Conservation (phyloP, 306 rosid species). For the Corylus avellana region DNA sequence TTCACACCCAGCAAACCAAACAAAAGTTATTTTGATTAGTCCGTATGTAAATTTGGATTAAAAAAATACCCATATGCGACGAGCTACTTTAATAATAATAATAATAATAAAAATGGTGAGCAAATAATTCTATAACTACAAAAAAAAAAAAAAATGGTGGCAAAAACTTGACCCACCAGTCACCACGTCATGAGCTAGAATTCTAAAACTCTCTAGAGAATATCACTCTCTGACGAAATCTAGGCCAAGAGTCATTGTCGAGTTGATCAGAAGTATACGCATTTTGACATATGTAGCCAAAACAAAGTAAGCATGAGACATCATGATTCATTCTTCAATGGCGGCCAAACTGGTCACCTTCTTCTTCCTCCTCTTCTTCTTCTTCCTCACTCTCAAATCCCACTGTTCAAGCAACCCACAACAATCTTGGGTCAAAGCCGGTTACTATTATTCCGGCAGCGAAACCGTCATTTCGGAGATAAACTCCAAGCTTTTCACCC, state of each 20-base stretch:
- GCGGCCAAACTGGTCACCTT: slow-evolving; percentile 9
- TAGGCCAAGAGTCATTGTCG: neutral
- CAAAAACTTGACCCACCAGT: too few relatives aligned
- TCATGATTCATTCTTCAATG: slow-evolving; percentile 18
- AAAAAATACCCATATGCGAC: too few relatives aligned
- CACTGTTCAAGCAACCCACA: slow-evolving; percentile 7
- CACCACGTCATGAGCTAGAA: neutral
- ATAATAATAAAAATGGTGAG: too few relatives aligned
- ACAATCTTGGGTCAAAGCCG: slow-evolving; percentile 28
- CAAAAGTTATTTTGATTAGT: too few relatives aligned
- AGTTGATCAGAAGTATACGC: neutral
- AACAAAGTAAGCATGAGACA: too few relatives aligned
- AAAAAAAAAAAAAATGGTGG: neutral
- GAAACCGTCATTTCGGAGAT: slow-evolving; percentile 13
- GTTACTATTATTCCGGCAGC: slow-evolving; percentile 2
- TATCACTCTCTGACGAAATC: too few relatives aligned
- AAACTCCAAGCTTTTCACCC: slow-evolving; percentile 32
- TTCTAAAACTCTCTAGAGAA: too few relatives aligned
- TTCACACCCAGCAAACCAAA: too few relatives aligned
- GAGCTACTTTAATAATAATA: too few relatives aligned
- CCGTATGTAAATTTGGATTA: too few relatives aligned
- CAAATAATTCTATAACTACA: too few relatives aligned
- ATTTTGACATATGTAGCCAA: neutral
- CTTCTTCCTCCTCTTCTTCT: slow-evolving; percentile 1
- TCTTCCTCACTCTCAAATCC: neutral